phyloP scores from a whole-genome alignment of 176 grass and related monocot species.

The Paspalum vaginatum region DNA sequence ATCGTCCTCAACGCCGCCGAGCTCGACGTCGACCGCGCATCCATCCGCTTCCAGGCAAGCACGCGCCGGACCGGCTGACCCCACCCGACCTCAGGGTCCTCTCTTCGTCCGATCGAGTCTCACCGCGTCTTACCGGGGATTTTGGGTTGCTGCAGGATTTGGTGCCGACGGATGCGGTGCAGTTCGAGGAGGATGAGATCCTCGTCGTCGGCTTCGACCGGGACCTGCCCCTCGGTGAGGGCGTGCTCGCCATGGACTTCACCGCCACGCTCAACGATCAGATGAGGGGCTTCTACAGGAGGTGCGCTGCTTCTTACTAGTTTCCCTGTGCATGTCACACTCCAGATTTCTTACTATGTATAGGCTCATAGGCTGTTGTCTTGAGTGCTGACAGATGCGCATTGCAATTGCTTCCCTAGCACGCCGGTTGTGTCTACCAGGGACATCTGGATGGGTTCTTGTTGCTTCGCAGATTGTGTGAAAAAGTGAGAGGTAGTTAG shows the following conservation, averaged over 20 bases:
- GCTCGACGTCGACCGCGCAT: conserved; percentile 47
- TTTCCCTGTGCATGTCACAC: background rate
- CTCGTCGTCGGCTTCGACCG: conserved; percentile 58
- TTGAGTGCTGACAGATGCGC: background rate
- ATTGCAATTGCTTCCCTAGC: background rate
- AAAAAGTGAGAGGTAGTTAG: background rate
- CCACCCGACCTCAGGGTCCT: too few species aligned
- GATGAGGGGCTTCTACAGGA: conserved; percentile 88
- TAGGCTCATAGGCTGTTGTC: background rate
- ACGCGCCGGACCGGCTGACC: background rate
- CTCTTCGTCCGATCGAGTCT: background rate
- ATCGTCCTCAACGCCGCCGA: conserved; percentile 82
- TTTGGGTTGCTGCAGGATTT: conserved; percentile 31
- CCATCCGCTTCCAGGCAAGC: conserved; percentile 49
- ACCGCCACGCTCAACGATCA: conserved; percentile 71
- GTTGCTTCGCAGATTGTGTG: background rate
- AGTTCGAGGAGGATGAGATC: conserved; percentile 73
- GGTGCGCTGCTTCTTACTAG: conserved; percentile 31
- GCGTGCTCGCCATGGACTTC: conserved; percentile 63
- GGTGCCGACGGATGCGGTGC: conserved; percentile 42
- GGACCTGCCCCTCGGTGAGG: conserved; percentile 57
- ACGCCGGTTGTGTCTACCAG: background rate
- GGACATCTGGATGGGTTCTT: background rate
- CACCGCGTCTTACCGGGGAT: background rate
- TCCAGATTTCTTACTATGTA: background rate